These are phyloP conservation scores for Dendrobium nobile DNA, from an alignment of 106 monocot species.

Conservation along the genomic window DNA sequence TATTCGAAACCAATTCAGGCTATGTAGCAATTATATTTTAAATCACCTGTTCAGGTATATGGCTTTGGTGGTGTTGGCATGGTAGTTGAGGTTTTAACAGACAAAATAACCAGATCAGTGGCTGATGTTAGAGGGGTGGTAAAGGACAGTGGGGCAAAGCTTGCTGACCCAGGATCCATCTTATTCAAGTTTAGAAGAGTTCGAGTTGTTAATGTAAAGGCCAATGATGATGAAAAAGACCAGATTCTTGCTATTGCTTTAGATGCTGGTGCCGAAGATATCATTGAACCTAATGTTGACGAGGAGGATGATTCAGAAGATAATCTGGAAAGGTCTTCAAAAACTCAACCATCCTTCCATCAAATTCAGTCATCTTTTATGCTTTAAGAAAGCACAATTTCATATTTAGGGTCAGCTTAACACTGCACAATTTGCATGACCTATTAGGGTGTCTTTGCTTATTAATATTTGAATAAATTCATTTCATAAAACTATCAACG, in stretches of 20 bases:
- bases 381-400: background rate
- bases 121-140: conserved; percentile 72
- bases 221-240: conserved; percentile 63
- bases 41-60: conserved; percentile 50
- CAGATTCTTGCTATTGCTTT: conserved; percentile 73
- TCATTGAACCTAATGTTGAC: conserved; percentile 70
- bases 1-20: background rate
- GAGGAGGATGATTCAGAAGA: conserved; percentile 63
- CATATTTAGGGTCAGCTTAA: background rate
- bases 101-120: conserved; percentile 91
- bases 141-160: conserved; percentile 82
- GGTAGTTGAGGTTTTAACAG: conserved; percentile 88
- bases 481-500: conserved; percentile 3
- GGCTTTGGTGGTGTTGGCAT: conserved; percentile 97
- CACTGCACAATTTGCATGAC: background rate
- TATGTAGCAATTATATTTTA: background rate
- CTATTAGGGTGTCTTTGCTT: background rate
- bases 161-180: conserved; percentile 92
- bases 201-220: conserved; percentile 77
- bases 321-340: conserved; percentile 42
- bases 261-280: conserved; percentile 96
- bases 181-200: conserved; percentile 86
- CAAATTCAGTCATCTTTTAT: background rate
- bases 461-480: background rate
- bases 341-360: background rate